Evolutionary conservation across 2,329 filamentous ascomycete genomes (phyloP).

Genomic region (Teratosphaeriaceae sp.): DNA sequence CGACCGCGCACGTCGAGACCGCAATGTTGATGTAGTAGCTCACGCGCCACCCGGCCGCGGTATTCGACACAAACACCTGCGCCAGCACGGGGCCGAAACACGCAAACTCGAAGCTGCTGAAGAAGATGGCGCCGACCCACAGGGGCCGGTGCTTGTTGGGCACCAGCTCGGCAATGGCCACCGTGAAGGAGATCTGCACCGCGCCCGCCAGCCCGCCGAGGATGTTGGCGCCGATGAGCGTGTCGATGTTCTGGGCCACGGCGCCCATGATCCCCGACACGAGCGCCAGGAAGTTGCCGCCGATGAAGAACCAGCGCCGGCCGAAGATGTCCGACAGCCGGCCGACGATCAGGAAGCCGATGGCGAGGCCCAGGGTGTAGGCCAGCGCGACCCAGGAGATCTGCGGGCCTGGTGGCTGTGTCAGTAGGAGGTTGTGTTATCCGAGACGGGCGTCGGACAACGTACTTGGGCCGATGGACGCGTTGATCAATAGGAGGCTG

Average conservation of each 20-base stretch:
- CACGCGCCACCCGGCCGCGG: conserved; percentile 42
- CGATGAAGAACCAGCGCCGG: conserved; percentile 11
- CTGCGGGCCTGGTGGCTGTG: neutral
- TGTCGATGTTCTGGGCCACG: conserved; percentile 8
- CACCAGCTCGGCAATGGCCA: conserved; percentile 11
- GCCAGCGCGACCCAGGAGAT: conserved; percentile 5
- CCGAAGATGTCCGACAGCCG: conserved; percentile 12
- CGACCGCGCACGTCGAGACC: conserved; percentile 33
- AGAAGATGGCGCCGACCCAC: conserved; percentile 34
- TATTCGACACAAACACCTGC: conserved; percentile 38
- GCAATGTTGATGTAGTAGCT: conserved; percentile 45
- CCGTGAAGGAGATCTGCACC: conserved; percentile 11
- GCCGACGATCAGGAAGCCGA: conserved; percentile 8
- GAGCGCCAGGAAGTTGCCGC: conserved; percentile 11
- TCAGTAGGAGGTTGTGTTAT: neutral
- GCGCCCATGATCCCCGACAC: conserved; percentile 10
- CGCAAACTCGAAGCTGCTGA: conserved; percentile 36
- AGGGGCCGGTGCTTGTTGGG: conserved; percentile 22
- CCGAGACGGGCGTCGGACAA: neutral
- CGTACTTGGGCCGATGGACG: conserved; percentile 2
- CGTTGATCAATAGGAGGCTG: conserved; percentile 3
- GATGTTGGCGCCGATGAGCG: conserved; percentile 11
- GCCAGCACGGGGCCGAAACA: conserved; percentile 44
- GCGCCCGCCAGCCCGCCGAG: conserved; percentile 10
- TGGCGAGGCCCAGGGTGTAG: conserved; percentile 5